These are phyloP conservation scores for Phytopythium montanum DNA, from an alignment of 352 stramenopile genomes.

Conservation along the genomic window DNA sequence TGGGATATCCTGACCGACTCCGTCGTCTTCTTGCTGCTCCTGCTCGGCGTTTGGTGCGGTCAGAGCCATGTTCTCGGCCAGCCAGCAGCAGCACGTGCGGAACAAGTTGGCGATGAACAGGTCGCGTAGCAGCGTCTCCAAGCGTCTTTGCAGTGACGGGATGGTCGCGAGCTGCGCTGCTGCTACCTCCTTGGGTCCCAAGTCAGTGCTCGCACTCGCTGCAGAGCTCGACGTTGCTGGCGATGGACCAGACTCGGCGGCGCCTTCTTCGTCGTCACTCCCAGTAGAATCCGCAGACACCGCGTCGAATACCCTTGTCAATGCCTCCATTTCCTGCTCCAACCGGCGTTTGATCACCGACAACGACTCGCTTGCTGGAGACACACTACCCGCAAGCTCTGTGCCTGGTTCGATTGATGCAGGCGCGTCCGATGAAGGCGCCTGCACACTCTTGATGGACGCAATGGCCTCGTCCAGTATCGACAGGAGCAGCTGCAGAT, in stretches of 20 bases:
- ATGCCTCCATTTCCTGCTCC: not conserved
- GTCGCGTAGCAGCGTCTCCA: slow-evolving; percentile 28
- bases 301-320: not conserved
- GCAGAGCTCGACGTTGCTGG: not conserved
- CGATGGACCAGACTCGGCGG: not conserved
- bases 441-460: not conserved
- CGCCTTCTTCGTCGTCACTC: not conserved
- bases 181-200: too few species aligned
- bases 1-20: not conserved
- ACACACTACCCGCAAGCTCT: not conserved
- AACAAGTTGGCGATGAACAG: slow-evolving; percentile 62
- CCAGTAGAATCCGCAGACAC: not conserved
- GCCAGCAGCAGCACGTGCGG: slow-evolving; percentile 55
- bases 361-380: not conserved
- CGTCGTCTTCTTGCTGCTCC: not conserved
- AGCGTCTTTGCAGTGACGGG: slow-evolving; percentile 32
- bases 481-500: slow-evolving; percentile 16
- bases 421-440: not conserved
- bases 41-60: not conserved
- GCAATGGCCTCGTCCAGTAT: slow-evolving; percentile 16
- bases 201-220: not conserved
- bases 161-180: slow-evolving; percentile 7
- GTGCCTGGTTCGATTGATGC: not conserved
- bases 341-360: not conserved
- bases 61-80: slow-evolving; percentile 50